phyloP scores from a whole-genome alignment of 106 monocot genomes.

The Acorus calamus region DNA sequence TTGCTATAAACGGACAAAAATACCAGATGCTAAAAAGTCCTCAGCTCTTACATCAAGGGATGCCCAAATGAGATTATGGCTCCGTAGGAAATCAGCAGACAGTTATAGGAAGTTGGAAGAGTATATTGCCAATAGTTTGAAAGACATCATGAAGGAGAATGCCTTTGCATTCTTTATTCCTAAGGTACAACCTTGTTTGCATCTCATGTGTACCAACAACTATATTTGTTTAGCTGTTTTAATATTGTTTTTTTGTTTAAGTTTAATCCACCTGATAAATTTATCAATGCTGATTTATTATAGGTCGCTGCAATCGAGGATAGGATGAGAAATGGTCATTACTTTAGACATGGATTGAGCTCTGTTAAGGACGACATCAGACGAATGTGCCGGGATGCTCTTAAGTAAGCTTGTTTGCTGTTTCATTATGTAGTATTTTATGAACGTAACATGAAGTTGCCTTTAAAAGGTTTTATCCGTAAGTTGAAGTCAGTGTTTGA shows the following conservation, averaged over 20 bases:
- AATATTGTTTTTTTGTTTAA: background rate
- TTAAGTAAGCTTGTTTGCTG: conserved; percentile 53
- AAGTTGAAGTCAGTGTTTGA: too few relatives aligned
- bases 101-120: conserved; percentile 79
- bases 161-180: conserved; percentile 63
- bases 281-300: background rate
- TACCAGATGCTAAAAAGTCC: conserved; percentile 62
- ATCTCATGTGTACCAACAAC: background rate
- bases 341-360: conserved; percentile 68
- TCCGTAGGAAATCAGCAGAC: conserved; percentile 68
- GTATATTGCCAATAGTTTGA: conserved; percentile 56
- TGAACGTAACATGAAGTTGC: too few relatives aligned
- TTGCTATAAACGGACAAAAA: conserved; percentile 70
- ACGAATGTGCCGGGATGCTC: conserved; percentile 81
- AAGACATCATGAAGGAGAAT: conserved; percentile 85
- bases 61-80: conserved; percentile 79
- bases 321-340: conserved; percentile 85
- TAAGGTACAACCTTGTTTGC: conserved; percentile 41
- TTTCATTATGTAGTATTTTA: background rate
- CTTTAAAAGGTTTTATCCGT: too few relatives aligned
- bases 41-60: conserved; percentile 66
- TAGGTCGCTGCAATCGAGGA: conserved; percentile 89
- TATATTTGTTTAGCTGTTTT: background rate
- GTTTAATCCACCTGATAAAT: background rate
- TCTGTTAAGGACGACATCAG: conserved; percentile 85